phyloP scores from a whole-genome alignment of 139 green algal genomes.

The Micractinium sp. region DNA sequence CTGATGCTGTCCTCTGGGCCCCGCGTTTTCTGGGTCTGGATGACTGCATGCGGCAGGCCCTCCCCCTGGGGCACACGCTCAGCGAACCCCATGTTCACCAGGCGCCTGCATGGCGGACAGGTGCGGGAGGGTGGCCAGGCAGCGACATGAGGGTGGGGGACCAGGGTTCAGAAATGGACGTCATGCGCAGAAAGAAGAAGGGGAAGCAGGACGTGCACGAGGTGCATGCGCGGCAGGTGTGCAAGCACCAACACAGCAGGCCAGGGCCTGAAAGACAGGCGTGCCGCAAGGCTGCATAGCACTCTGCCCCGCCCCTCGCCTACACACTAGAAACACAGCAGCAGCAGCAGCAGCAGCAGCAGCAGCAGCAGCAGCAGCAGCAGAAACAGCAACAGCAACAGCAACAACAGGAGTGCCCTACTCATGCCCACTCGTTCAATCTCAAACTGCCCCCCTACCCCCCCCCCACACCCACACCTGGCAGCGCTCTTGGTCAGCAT shows the following conservation, averaged over 20 bases:
- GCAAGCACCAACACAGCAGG: not conserved
- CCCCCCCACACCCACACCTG: not conserved
- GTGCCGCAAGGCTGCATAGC: not conserved
- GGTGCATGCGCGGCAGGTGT: not conserved
- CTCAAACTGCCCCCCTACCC: not conserved
- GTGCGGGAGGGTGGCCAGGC: not conserved
- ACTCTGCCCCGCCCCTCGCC: not conserved
- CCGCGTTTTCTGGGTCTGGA: too few species aligned
- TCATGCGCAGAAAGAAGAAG: not conserved
- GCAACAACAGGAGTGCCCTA: not conserved
- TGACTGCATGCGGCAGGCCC: too few species aligned
- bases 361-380: too few species aligned
- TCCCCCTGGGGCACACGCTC: not conserved
- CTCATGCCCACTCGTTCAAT: not conserved
- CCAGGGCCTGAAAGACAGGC: not conserved
- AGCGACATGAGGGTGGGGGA: too few species aligned
- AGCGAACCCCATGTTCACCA: constrained; percentile 20
- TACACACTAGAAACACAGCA: not conserved
- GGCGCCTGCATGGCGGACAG: not conserved
- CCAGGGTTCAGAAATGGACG: too few species aligned
- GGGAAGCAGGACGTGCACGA: too few species aligned
- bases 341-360: too few species aligned
- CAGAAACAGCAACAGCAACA: too few species aligned
- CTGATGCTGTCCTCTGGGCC: not conserved
- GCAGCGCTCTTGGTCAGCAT: constrained; percentile 26